These are phyloP conservation scores for Thielaviopsis musarum DNA, from an alignment of 2,329 filamentous ascomycete genomes.

Conservation along the genomic window DNA sequence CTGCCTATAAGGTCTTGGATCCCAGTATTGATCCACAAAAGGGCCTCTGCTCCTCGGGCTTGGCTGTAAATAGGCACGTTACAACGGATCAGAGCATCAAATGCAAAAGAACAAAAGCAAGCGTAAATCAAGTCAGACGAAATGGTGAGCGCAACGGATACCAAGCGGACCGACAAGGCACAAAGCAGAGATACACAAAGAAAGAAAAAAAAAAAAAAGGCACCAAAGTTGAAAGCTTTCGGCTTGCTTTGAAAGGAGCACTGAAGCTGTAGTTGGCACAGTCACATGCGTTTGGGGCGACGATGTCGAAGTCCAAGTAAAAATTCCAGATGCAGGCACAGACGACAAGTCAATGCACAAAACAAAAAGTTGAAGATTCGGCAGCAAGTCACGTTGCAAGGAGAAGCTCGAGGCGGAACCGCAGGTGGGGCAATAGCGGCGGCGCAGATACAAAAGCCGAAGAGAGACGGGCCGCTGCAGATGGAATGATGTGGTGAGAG, in stretches of 20 bases:
- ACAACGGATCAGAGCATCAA: not conserved
- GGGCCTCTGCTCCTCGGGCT: not conserved
- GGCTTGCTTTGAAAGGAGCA: not conserved
- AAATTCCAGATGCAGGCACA: not conserved
- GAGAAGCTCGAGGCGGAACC: not conserved
- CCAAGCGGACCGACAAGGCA: not conserved
- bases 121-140: not conserved
- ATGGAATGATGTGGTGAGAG: not conserved
- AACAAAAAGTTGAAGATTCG: not conserved
- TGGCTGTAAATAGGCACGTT: not conserved
- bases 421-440: not conserved
- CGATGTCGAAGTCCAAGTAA: not conserved
- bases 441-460: not conserved
- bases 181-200: not conserved
- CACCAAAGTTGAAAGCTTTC: not conserved
- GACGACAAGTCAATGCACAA: not conserved
- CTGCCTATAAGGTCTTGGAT: not conserved
- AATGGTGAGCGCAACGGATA: not conserved
- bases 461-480: not conserved
- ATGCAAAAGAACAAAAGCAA: not conserved
- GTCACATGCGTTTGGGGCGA: not conserved
- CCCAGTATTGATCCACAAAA: not conserved
- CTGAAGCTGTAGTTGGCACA: not conserved
- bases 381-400: not conserved
- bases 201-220: not conserved